These are phyloP conservation scores for Leccinum uliginosum DNA, from an alignment of 768 basidiomycete species.

Conservation along the genomic window DNA sequence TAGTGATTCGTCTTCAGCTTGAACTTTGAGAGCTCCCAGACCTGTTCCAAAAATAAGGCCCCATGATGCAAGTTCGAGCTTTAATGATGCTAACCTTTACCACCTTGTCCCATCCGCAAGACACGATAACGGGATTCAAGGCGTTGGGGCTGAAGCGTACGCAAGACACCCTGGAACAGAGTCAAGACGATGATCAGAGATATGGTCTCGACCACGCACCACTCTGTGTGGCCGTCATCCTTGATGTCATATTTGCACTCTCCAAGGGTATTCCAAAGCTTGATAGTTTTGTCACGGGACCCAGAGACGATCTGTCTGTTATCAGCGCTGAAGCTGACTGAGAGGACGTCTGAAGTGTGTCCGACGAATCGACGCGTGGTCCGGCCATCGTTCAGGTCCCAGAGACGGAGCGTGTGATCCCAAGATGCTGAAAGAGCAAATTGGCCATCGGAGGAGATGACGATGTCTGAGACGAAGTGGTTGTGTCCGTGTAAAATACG, in stretches of 20 bases:
- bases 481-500: constrained; percentile 97
- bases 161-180: constrained; percentile 80
- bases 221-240: constrained; percentile 97
- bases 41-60: constrained; percentile 52
- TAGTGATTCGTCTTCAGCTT: constrained; percentile 99
- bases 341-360: constrained; percentile 96
- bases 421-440: constrained; percentile 98
- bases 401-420: constrained; percentile 99
- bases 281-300: constrained; percentile 94
- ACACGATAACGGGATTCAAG: constrained; percentile 96
- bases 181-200: neutral
- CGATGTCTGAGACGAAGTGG: constrained; percentile 98
- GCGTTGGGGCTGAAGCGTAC: constrained; percentile 99
- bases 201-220: constrained; percentile 39
- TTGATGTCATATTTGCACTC: constrained; percentile 99
- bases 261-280: constrained; percentile 99
- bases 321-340: constrained; percentile 99
- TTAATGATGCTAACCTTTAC: constrained; percentile 74
- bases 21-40: constrained; percentile 99
- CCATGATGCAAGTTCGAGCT: neutral
- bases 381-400: constrained; percentile 96
- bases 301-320: constrained; percentile 99
- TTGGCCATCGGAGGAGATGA: constrained; percentile 98
- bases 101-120: constrained; percentile 99
- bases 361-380: constrained; percentile 98